Base-by-base conservation (phyloP, 2,329 filamentous ascomycete species). In the Colletotrichum limetticola region DNA sequence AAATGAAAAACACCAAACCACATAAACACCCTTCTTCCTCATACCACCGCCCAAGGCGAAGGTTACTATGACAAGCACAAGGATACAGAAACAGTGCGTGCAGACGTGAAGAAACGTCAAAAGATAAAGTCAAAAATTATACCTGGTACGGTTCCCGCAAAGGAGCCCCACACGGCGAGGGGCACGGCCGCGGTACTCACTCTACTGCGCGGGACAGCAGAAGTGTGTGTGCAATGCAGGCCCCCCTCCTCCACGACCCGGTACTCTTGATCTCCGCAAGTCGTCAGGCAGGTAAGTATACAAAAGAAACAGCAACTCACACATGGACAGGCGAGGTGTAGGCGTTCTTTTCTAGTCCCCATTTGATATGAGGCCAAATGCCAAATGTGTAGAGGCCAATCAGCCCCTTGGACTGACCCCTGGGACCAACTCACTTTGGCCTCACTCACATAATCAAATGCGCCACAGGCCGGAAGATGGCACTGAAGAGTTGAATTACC, bases 401-500 rank as follows among this genome's bases (percentile, higher is more conserved):
- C 9, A 7, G 6, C 0, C 12, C 22, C 5, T 24, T 42, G 52
- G 66, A 26, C 59, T n/a, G 24, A 24, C 12, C 14, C 22, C 5
- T 24, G 49, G 52, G 63, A 26, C 56, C 63, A 62, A 52, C 16
- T 11, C 28, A 42, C 12, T 4, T 12, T 56, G 30, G 26, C 58
- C 24, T 30, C n/a, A 8, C 19, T 60, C 24, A 7, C 24, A 49
- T 42, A 1, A 22, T 2, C 19, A 49, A 22, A 22, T 46, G 7
- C 7, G 11, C 6, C 22, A 5, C 14, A 5, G n/a, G 11, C 9
- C 42, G 3, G 22, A 24, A 22, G 8, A 22, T 58, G 55, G 56
- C 60, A 71, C 49, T 57, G 26, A 32, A 66, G 65, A 73, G 56
- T 71, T 71, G 67, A 52, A 73, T 71, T 73, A 73, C 46, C 61